Conservation (phyloP, 1,284 basidiomycete genomes). For the Cryptococcus sp. region DNA sequence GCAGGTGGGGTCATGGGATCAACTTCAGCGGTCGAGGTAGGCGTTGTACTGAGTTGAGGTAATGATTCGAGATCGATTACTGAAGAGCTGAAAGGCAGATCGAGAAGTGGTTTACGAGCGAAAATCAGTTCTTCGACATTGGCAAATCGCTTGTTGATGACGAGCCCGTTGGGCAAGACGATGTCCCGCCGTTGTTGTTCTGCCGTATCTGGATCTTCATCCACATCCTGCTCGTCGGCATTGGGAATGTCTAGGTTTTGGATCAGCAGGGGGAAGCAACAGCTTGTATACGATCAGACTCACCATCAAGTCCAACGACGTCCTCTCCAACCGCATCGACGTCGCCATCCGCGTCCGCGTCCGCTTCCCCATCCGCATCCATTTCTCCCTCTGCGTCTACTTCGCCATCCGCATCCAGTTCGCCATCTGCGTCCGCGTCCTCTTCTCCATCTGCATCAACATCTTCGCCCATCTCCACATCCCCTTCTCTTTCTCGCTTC, state of each 20-base stretch:
- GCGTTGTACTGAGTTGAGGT: slow-evolving; percentile 8
- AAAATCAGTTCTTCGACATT: slow-evolving; percentile 34
- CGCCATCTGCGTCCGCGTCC: slow-evolving; percentile 46
- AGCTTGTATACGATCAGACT: slow-evolving; percentile 5
- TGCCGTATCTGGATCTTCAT: slow-evolving; percentile 5
- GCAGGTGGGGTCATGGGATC: slow-evolving; percentile 23
- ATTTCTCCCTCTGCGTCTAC: slow-evolving; percentile 35
- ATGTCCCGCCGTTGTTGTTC: slow-evolving; percentile 21
- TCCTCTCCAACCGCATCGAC: slow-evolving; percentile 30
- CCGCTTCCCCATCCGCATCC: slow-evolving; percentile 26
- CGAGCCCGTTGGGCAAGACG: slow-evolving; percentile 36
- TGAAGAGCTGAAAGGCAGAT: slow-evolving; percentile 33
- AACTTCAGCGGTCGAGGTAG: slow-evolving; percentile 3
- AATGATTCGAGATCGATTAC: slow-evolving; percentile 39
- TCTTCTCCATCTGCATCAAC: slow-evolving; percentile 35
- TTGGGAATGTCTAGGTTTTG: slow-evolving; percentile 12
- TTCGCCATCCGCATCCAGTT: slow-evolving; percentile 41
- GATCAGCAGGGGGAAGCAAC: no score
- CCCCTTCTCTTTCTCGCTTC: slow-evolving; percentile 4
- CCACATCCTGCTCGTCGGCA: slow-evolving; percentile 20
- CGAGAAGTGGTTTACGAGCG: slow-evolving; percentile 38
- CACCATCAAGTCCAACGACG: slow-evolving; percentile 37
- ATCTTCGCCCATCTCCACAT: slow-evolving; percentile 22
- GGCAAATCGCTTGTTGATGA: slow-evolving; percentile 43
- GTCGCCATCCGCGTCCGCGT: slow-evolving; percentile 21